Conservation (phyloP, 805 yeast species). For the Saturnispora galanensis region DNA sequence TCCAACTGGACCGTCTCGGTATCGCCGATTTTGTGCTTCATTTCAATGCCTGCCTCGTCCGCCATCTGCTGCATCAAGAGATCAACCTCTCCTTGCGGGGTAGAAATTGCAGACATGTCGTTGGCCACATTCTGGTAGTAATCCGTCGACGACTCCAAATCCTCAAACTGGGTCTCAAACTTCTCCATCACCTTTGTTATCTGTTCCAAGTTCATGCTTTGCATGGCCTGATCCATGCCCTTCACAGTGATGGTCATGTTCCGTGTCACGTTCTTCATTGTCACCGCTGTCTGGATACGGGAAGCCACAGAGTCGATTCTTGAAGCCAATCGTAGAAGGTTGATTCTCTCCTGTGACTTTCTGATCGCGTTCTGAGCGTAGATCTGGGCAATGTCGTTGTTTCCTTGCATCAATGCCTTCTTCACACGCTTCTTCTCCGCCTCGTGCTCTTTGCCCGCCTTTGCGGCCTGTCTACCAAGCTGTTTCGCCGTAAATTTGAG, state of each 20-base stretch:
- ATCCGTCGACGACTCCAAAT: conserved; percentile 84
- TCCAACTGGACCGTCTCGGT: conserved; percentile 42
- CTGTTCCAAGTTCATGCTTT: conserved; percentile 87
- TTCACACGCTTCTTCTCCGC: conserved; percentile 82
- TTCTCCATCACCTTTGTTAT: conserved; percentile 95
- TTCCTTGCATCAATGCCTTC: conserved; percentile 78
- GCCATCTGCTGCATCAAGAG: conserved; percentile 84
- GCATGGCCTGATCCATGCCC: conserved; percentile 95
- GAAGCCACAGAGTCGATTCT: conserved; percentile 94
- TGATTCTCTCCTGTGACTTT: conserved; percentile 77
- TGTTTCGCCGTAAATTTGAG: conserved; percentile 89
- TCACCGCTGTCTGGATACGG: conserved; percentile 93
- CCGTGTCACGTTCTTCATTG: conserved; percentile 91
- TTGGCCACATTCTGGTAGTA: conserved; percentile 88
- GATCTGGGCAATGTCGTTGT: conserved; percentile 83
- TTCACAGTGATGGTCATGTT: conserved; percentile 88
- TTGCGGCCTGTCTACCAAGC: conserved; percentile 78
- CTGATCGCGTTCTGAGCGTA: conserved; percentile 96
- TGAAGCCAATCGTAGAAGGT: conserved; percentile 71
- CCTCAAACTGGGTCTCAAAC: conserved; percentile 93
- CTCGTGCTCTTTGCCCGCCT: conserved; percentile 84
- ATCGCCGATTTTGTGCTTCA: conserved; percentile 69
- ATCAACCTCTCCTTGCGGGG: conserved; percentile 95
- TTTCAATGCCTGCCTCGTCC: conserved; percentile 93
- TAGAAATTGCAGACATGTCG: conserved; percentile 75